Conservation (phyloP, 2,329 filamentous ascomycete genomes). For the Didymella sp. region DNA sequence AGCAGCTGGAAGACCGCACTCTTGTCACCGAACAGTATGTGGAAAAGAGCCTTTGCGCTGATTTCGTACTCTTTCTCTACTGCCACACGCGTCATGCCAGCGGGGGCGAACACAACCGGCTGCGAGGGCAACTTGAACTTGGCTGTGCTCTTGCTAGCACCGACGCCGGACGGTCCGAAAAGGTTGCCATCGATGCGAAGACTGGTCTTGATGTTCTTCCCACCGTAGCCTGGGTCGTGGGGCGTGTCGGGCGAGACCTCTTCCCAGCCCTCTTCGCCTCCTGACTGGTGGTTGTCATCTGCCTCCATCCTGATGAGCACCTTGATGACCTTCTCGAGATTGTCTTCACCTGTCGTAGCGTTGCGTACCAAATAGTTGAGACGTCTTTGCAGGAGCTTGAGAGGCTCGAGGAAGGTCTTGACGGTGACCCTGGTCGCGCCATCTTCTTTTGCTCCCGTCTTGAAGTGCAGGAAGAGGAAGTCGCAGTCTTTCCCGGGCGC, state of each 20-base stretch:
- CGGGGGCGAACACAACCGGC: conserved; percentile 82
- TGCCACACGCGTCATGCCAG: conserved; percentile 76
- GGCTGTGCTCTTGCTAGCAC: conserved; percentile 58
- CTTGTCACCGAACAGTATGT: conserved; percentile 95
- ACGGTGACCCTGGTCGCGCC: conserved; percentile 79
- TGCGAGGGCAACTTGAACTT: conserved; percentile 84
- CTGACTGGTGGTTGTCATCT: conserved; percentile 62
- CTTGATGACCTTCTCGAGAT: conserved; percentile 73
- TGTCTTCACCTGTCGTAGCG: conserved; percentile 73
- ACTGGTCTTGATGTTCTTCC: conserved; percentile 62
- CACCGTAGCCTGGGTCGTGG: conserved; percentile 60
- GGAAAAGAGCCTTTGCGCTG: conserved; percentile 92
- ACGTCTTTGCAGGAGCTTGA: conserved; percentile 80
- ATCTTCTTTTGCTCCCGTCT: conserved; percentile 66
- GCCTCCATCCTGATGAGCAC: conserved; percentile 77
- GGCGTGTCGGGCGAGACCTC: conserved; percentile 71
- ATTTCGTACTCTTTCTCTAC: conserved; percentile 86
- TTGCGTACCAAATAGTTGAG: conserved; percentile 87
- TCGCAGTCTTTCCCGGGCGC: conserved; percentile 91
- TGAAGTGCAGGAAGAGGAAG: conserved; percentile 85
- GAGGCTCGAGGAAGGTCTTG: conserved; percentile 90
- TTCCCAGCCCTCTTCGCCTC: conserved; percentile 90
- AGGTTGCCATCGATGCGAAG: conserved; percentile 69
- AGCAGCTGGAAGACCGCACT: conserved; percentile 92
- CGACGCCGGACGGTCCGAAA: conserved; percentile 54